These are phyloP conservation scores for Saccharomyces hybrid DNA, from an alignment of 1,139 yeast species.

Conservation along the genomic window DNA sequence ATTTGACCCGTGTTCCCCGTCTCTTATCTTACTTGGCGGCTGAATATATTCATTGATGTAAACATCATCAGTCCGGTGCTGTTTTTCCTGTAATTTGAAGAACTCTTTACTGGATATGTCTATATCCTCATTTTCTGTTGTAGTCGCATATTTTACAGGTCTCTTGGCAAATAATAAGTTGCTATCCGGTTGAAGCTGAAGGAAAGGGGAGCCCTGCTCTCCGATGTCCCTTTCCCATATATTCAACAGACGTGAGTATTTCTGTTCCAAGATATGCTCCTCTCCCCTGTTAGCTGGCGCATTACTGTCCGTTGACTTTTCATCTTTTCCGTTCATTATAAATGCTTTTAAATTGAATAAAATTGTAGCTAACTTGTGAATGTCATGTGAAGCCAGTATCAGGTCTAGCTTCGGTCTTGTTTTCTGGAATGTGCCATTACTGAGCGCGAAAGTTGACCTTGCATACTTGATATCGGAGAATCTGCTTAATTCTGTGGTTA, in stretches of 20 bases:
- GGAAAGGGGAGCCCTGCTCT: not conserved
- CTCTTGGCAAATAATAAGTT: not conserved
- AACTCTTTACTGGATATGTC: not conserved
- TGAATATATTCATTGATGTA: not conserved
- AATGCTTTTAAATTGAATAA: constrained; percentile 11
- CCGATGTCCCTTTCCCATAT: not conserved
- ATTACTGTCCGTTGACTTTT: not conserved
- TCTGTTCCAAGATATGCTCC: not conserved
- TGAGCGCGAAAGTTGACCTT: constrained; percentile 9
- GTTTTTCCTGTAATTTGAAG: not conserved
- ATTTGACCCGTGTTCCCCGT: not conserved
- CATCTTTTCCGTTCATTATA: not conserved
- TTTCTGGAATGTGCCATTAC: constrained; percentile 4
- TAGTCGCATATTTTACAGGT: not conserved
- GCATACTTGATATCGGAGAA: constrained; percentile 18
- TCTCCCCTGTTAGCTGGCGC: too few relatives aligned
- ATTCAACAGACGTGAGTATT: not conserved
- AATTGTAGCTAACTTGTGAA: constrained; percentile 9
- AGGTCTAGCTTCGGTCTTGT: constrained; percentile 12
- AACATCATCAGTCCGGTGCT: not conserved
- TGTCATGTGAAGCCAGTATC: constrained; percentile 10
- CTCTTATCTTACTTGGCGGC: not conserved
- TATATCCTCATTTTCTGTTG: not conserved
- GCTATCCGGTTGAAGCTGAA: not conserved
- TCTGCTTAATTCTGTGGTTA: constrained; percentile 7